Percentiles rank a stretch among this genome's conserved stretches.
phyloP scores from a whole-genome alignment of 805 yeast species.

The Candida methanosorbosa region DNA sequence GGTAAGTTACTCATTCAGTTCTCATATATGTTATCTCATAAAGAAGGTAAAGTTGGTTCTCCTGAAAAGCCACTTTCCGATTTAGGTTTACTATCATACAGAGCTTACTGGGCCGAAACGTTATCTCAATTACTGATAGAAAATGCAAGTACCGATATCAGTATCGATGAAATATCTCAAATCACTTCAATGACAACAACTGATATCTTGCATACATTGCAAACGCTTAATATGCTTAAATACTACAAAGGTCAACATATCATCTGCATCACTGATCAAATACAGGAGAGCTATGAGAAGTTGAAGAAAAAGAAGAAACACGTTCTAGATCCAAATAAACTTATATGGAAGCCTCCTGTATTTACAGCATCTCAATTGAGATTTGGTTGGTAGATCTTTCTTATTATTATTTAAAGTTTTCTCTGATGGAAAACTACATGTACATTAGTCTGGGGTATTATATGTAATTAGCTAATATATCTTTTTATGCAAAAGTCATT shows the following conservation, averaged over 20 bases:
- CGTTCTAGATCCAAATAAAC: conserved; percentile 58
- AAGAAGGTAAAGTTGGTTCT: conserved; percentile 86
- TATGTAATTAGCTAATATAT: too few relatives aligned
- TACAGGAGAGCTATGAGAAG: conserved; percentile 67
- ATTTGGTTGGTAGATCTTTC: conserved; percentile 71
- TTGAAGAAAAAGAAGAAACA: conserved; percentile 59
- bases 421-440: neutral
- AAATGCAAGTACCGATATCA: conserved; percentile 39
- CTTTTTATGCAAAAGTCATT: neutral
- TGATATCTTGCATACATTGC: conserved; percentile 88
- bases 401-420: conserved; percentile 3
- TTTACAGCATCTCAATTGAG: conserved; percentile 92
- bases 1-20: conserved; percentile 90
- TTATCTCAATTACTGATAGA: conserved; percentile 68
- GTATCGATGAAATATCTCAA: conserved; percentile 82
- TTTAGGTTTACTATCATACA: conserved; percentile 83
- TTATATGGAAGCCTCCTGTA: conserved; percentile 93
- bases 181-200: conserved; percentile 93
- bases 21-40: conserved; percentile 82
- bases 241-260: conserved; percentile 95
- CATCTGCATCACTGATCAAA: conserved; percentile 78
- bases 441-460: conserved; percentile 1
- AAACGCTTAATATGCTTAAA: conserved; percentile 80
- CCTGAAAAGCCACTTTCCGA: conserved; percentile 98
- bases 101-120: conserved; percentile 96